Base-by-base conservation (phyloP, 768 basidiomycete species). In the Lactarius akahatsu region DNA sequence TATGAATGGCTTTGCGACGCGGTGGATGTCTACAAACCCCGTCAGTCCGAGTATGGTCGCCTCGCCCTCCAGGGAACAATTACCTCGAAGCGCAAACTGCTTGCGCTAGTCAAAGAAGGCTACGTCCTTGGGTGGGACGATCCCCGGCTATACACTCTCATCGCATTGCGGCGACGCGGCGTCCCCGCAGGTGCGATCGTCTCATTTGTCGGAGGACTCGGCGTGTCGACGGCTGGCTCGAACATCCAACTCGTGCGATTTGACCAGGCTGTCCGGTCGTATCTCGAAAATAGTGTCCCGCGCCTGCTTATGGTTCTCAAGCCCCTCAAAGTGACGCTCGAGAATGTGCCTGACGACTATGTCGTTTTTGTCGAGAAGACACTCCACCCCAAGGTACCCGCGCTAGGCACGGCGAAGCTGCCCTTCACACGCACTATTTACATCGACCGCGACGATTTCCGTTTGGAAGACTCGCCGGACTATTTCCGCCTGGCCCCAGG, bases 1-100 rank as follows among this genome's bases (percentile, higher is more conserved):
- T 98, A 99, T 76, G 97, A 99, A 73, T 99, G 97, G 97, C 85
- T 99, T 15, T 99, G 97, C 73, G 96, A 99, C 74, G 94, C 92
- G 3, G 81, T 98, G n/a, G 92, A 92, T 68, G 90, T 98, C 2
- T 99, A 98, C 83, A 97, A 95, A 76, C 96, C 97, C 26, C 88
- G 88, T 64, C 97, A 99, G 78, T 96, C 94, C 57, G 97, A 99
- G 76, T 98, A 93, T 72, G 97, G 97, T 26, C 86, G 97, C 62
- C 82, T 98, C 57, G 94, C 88, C 72, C 76, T 99, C 56, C 92
- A 96, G 68, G 97, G 97, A 36, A 96, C 96, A 20, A 87, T 99
- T 76, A 94, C 90, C 81, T 98, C 96, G 3, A 99, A 99, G 77
- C 90, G 97, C 23, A 98, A 98, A 77, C 92, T 99, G 72, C 80